A percentile compares a stretch with the other conserved stretches of the same genome.
Conservation (phyloP, 2,329 filamentous ascomycete genomes). For the Penicillium sp. region DNA sequence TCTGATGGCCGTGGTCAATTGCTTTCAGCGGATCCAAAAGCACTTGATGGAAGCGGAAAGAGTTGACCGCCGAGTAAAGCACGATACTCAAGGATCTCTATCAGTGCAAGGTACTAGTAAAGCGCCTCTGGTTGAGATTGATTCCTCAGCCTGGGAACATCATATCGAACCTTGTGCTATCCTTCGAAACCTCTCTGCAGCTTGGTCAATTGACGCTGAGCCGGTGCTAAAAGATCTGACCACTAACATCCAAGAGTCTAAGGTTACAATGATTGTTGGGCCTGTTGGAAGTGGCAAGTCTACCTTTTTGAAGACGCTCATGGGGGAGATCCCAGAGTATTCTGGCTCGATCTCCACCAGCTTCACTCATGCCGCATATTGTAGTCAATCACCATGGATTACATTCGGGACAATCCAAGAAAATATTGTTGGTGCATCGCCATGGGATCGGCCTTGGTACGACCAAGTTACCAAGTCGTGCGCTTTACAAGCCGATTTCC, state of each 20-base stretch:
- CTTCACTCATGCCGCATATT: slow-evolving; percentile 16
- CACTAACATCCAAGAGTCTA: slow-evolving; percentile 5
- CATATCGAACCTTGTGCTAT: not conserved
- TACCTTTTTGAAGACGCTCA: slow-evolving; percentile 16
- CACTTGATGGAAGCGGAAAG: slow-evolving; percentile 16
- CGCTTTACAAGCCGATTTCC: slow-evolving; percentile 12
- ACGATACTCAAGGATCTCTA: not conserved
- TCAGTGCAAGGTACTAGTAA: not conserved
- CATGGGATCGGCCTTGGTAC: slow-evolving; percentile 14
- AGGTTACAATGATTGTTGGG: slow-evolving; percentile 20
- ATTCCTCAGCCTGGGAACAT: not conserved
- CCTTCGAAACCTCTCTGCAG: slow-evolving; percentile 10
- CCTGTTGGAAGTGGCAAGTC: slow-evolving; percentile 23
- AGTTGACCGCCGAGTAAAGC: slow-evolving; percentile 9
- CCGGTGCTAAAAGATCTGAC: slow-evolving; percentile 14
- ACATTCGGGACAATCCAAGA: slow-evolving; percentile 16
- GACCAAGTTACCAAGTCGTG: slow-evolving; percentile 11
- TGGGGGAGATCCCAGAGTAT: slow-evolving; percentile 15
- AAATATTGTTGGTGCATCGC: slow-evolving; percentile 15
- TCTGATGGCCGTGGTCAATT: slow-evolving; percentile 17
- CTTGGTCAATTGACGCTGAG: slow-evolving; percentile 16
- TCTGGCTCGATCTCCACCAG: slow-evolving; percentile 17
- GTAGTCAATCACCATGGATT: slow-evolving; percentile 23
- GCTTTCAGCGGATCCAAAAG: slow-evolving; percentile 23
- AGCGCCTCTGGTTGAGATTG: slow-evolving; percentile 2